These are phyloP conservation scores for Plasmodium malariae DNA, from an alignment of 169 alveolate species.

Conservation along the genomic window DNA sequence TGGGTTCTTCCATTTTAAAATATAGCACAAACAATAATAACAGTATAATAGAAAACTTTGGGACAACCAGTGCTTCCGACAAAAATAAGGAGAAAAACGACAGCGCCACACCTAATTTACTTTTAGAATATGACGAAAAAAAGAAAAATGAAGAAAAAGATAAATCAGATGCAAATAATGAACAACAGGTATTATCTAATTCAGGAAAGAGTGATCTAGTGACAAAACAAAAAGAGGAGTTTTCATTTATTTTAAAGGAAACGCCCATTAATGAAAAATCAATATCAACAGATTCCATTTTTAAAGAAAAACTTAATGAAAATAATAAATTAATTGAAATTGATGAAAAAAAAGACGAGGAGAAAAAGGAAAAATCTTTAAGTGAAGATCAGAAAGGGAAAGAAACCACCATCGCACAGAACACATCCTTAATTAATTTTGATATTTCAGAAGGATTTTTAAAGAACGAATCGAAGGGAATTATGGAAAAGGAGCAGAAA, in stretches of 20 bases:
- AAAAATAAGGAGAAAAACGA: background rate
- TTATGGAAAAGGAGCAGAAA: background rate
- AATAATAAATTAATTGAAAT: background rate
- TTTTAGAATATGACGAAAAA: background rate
- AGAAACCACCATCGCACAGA: slow-evolving; percentile 11
- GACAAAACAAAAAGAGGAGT: background rate
- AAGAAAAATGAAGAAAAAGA: background rate
- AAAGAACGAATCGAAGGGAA: slow-evolving; percentile 5
- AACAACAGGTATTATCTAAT: background rate
- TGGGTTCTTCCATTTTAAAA: slow-evolving; percentile 32
- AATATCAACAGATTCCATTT: background rate
- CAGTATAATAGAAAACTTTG: slow-evolving; percentile 9
- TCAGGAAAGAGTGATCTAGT: background rate
- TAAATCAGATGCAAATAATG: background rate
- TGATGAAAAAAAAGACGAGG: background rate
- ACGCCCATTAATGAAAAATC: slow-evolving; percentile 11
- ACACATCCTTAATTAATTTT: slow-evolving; percentile 47
- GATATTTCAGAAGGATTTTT: slow-evolving; percentile 4
- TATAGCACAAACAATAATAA: background rate
- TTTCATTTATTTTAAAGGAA: slow-evolving; percentile 10
- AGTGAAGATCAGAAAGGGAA: slow-evolving; percentile 36
- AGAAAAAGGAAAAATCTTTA: slow-evolving; percentile 7
- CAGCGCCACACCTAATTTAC: background rate
- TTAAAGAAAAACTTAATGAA: slow-evolving; percentile 4
- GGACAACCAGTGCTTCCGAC: background rate